Conservation (phyloP, 768 basidiomycete genomes). For the Galerina marginata region DNA sequence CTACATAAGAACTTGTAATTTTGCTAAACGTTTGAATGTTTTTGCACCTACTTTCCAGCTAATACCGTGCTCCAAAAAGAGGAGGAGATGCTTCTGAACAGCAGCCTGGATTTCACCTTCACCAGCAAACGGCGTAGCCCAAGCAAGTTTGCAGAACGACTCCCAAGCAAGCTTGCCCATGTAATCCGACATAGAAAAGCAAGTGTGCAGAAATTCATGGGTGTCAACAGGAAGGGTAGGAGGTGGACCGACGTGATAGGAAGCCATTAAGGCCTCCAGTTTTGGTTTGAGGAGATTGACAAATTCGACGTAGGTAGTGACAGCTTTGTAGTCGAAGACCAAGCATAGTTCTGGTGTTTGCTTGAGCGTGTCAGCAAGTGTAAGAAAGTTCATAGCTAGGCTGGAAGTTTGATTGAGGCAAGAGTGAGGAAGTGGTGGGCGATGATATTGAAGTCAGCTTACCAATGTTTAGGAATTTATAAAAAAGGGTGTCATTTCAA, state of each 20-base stretch:
- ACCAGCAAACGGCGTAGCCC: too few species aligned
- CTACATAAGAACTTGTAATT: too few species aligned
- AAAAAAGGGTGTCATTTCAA: too few species aligned
- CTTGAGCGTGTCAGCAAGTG: too few species aligned
- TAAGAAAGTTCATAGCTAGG: too few species aligned
- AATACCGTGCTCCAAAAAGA: conserved; percentile 10
- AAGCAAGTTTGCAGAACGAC: not conserved
- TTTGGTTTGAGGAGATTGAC: not conserved
- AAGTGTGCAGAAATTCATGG: conserved; percentile 9
- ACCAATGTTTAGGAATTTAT: too few species aligned
- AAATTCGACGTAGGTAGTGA: not conserved
- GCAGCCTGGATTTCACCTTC: not conserved
- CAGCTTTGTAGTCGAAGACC: not conserved
- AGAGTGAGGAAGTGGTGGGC: too few species aligned
- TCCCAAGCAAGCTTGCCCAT: conserved; percentile 18
- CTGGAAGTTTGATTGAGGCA: too few species aligned
- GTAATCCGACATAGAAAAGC: conserved; percentile 9
- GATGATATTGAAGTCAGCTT: too few species aligned
- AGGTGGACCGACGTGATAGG: conserved; percentile 8
- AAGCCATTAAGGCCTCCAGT: not conserved
- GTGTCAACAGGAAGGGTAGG: too few species aligned
- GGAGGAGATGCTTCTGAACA: not conserved
- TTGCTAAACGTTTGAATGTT: not conserved
- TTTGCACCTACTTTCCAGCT: not conserved
- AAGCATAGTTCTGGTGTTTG: not conserved